Evolutionary conservation across 768 basidiomycete genomes (phyloP).

Genomic region (Gautieria morchelliformis): DNA sequence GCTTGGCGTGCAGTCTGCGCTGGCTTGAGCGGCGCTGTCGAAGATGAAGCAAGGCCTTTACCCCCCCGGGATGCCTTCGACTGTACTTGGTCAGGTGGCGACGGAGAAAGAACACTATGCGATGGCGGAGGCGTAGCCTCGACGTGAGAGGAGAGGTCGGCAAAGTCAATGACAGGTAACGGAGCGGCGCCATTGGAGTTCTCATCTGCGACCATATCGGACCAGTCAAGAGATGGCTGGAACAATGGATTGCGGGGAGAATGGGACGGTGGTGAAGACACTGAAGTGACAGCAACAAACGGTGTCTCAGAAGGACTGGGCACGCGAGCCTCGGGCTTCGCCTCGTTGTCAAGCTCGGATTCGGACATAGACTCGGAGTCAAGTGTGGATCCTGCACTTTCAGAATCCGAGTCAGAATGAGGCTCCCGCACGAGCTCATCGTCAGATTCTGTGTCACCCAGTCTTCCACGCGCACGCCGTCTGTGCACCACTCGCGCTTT

Average conservation of each 20-base stretch:
- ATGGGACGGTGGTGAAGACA: neutral
- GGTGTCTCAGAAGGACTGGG: conserved; percentile 1
- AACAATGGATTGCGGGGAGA: conserved; percentile 32
- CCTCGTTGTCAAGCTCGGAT: conserved; percentile 6
- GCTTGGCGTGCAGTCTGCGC: conserved; percentile 71
- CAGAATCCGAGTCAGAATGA: conserved; percentile 10
- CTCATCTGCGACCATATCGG: conserved; percentile 78
- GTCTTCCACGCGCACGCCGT: conserved; percentile 4
- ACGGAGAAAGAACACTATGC: conserved; percentile 20
- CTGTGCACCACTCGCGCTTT: neutral
- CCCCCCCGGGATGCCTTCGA: conserved; percentile 22
- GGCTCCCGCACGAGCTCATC: conserved; percentile 13
- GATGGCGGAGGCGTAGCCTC: conserved; percentile 25
- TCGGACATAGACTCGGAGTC: conserved; percentile 9
- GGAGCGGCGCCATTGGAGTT: conserved; percentile 50
- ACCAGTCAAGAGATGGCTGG: conserved; percentile 51
- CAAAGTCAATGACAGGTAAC: conserved; percentile 75
- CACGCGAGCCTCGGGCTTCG: neutral
- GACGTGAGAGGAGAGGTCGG: conserved; percentile 32
- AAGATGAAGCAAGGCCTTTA: conserved; percentile 24
- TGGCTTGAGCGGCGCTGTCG: conserved; percentile 26
- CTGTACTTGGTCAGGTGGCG: conserved; percentile 10
- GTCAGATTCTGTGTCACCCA: conserved; percentile 9
- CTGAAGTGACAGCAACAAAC: neutral
- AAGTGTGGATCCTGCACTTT: neutral